These are phyloP conservation scores for Candida caryicola DNA, from an alignment of 805 yeast species.

Conservation along the genomic window DNA sequence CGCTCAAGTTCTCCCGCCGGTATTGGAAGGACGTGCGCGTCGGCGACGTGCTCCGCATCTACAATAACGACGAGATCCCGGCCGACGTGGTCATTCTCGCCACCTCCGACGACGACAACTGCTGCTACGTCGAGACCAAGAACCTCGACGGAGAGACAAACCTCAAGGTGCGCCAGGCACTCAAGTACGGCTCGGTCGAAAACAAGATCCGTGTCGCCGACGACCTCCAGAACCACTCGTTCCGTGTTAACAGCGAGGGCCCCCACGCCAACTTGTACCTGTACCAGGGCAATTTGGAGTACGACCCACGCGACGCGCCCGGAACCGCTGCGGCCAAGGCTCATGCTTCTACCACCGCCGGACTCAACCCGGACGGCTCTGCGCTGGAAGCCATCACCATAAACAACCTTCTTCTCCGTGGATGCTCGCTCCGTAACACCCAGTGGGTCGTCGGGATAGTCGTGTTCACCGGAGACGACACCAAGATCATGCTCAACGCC, in stretches of 20 bases:
- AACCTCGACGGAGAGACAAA: conserved; percentile 77
- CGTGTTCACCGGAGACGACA: conserved; percentile 72
- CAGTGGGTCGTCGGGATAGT: conserved; percentile 74
- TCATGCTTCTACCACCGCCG: conserved; percentile 10
- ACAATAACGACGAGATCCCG: conserved; percentile 73
- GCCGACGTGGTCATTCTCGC: conserved; percentile 69
- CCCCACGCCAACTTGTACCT: conserved; percentile 77
- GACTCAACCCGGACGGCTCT: too few species aligned
- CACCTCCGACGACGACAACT: conserved; percentile 67
- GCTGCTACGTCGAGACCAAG: conserved; percentile 67
- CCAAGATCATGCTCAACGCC: conserved; percentile 75
- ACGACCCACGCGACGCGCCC: conserved; percentile 7
- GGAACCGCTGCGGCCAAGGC: too few species aligned
- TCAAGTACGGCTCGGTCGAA: conserved; percentile 56
- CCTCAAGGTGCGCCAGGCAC: conserved; percentile 70
- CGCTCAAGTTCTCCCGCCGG: conserved; percentile 30
- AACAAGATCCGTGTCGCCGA: conserved; percentile 39
- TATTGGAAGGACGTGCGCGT: conserved; percentile 73
- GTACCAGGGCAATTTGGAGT: conserved; percentile 64
- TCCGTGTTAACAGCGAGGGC: conserved; percentile 78
- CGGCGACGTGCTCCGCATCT: conserved; percentile 68
- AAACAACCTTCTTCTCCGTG: conserved; percentile 67
- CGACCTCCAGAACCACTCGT: conserved; percentile 41
- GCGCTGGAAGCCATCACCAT: conserved; percentile 55
- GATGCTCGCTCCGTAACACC: conserved; percentile 70